Conservation (phyloP, 208 protist species). For the Trypanosoma caninum region DNA sequence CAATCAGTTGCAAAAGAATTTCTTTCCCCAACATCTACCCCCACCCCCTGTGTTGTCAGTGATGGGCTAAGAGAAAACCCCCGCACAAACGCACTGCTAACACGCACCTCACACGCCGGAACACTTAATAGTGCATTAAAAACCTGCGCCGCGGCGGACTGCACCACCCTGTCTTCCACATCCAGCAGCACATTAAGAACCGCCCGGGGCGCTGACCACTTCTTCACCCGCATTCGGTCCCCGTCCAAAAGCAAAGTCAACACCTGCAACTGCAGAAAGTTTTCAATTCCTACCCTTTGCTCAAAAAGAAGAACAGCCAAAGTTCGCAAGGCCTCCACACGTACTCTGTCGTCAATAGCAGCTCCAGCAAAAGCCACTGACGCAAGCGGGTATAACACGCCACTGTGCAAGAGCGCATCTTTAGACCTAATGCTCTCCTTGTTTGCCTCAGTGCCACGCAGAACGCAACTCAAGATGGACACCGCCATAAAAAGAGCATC, state of each 20-base stretch:
- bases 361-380: conserved; percentile 55
- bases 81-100: conserved; percentile 14
- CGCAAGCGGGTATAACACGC: conserved; percentile 46
- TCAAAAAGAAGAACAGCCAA: conserved; percentile 43
- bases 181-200: conserved; percentile 56
- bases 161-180: conserved; percentile 46
- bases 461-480: conserved; percentile 50
- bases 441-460: conserved; percentile 39
- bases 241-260: conserved; percentile 14
- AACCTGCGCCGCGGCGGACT: conserved; percentile 45
- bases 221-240: not conserved
- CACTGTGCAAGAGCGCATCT: conserved; percentile 42
- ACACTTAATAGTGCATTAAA: conserved; percentile 35
- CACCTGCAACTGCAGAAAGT: conserved; percentile 37
- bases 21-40: conserved; percentile 3
- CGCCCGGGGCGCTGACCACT: conserved; percentile 39
- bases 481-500: conserved; percentile 41
- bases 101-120: conserved; percentile 14
- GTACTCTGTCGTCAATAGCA: conserved; percentile 64
- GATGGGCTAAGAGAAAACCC: conserved; percentile 20
- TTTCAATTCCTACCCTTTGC: conserved; percentile 33
- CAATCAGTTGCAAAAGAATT: conserved; percentile 17
- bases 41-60: conserved; percentile 10
- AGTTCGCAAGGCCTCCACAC: conserved; percentile 71
- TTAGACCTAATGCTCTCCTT: conserved; percentile 17